These are phyloP conservation scores for Neofusicoccum parvum DNA, from an alignment of 2,329 filamentous ascomycete species.

Conservation along the genomic window DNA sequence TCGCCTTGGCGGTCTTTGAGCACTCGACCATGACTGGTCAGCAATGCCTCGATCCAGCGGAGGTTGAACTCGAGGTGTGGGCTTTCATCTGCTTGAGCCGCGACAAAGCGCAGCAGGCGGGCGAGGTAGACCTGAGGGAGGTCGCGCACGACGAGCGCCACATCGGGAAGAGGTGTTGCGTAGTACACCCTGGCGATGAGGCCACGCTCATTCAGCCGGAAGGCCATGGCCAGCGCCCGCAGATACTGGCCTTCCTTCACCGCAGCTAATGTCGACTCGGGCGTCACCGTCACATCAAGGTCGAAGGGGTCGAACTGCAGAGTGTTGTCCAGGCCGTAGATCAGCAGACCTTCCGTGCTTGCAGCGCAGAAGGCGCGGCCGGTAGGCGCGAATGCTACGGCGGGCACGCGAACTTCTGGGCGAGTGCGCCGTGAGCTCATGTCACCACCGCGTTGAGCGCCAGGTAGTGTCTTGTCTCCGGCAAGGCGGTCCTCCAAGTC, in stretches of 20 bases:
- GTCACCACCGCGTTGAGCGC: conserved; percentile 85
- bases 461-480: conserved; percentile 73
- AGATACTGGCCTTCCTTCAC: conserved; percentile 80
- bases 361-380: conserved; percentile 92
- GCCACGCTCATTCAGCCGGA: conserved; percentile 85
- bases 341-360: conserved; percentile 88
- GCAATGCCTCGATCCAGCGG: conserved; percentile 80
- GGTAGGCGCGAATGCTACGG: conserved; percentile 84
- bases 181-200: conserved; percentile 87
- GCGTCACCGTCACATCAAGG: conserved; percentile 90
- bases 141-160: conserved; percentile 74
- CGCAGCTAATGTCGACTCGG: conserved; percentile 67
- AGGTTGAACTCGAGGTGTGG: conserved; percentile 95
- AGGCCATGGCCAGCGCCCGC: conserved; percentile 94
- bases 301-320: conserved; percentile 95
- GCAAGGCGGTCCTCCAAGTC: conserved; percentile 78
- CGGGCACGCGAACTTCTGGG: conserved; percentile 81
- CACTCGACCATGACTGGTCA: conserved; percentile 82
- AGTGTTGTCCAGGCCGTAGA: conserved; percentile 86
- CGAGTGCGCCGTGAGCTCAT: conserved; percentile 74
- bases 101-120: conserved; percentile 82
- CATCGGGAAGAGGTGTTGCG: conserved; percentile 72
- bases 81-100: conserved; percentile 82
- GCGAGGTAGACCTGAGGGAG: conserved; percentile 85
- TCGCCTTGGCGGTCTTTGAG: conserved; percentile 78